These are phyloP conservation scores for Tylopilus sp. DNA, from an alignment of 768 basidiomycete genomes.

Conservation along the genomic window DNA sequence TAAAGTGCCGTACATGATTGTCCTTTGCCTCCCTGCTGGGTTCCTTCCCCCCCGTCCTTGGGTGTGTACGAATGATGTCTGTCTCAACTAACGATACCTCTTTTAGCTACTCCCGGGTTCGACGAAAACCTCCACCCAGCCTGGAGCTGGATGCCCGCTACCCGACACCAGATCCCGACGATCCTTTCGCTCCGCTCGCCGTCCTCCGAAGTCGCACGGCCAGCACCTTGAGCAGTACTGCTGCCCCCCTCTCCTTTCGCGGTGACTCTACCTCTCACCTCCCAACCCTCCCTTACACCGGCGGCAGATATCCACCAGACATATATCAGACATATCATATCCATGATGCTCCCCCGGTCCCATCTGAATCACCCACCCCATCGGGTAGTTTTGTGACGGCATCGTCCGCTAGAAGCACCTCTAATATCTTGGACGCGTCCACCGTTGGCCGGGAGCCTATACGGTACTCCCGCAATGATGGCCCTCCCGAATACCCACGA, in stretches of 20 bases:
- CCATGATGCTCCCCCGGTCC: slow-evolving; percentile 8
- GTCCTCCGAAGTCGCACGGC: slow-evolving; percentile 59
- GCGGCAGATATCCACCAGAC: slow-evolving; percentile 32
- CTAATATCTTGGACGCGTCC: slow-evolving; percentile 16
- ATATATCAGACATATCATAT: slow-evolving; percentile 27
- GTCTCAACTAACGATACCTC: slow-evolving; percentile 25
- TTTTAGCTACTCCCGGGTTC: slow-evolving; percentile 24
- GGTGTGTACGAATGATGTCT: slow-evolving; percentile 31
- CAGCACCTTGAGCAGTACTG: slow-evolving; percentile 33
- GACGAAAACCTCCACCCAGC: slow-evolving; percentile 56
- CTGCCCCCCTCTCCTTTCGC: slow-evolving; percentile 28
- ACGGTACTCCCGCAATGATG: slow-evolving; percentile 10
- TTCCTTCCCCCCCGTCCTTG: slow-evolving; percentile 7
- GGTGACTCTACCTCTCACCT: slow-evolving; percentile 31
- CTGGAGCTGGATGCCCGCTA: slow-evolving; percentile 53
- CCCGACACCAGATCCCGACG: slow-evolving; percentile 62
- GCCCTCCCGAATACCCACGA: slow-evolving; percentile 8
- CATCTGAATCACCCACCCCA: slow-evolving; percentile 7
- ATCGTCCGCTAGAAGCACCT: slow-evolving; percentile 22
- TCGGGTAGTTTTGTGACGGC: slow-evolving; percentile 14
- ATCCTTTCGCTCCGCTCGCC: slow-evolving; percentile 69
- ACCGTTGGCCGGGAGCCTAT: slow-evolving; percentile 6
- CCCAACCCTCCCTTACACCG: slow-evolving; percentile 29
- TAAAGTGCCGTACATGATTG: slow-evolving; percentile 22
- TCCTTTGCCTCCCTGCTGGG: slow-evolving; percentile 16